A percentile compares a stretch with the other conserved stretches of the same genome.
Evolutionary conservation across 495 filamentous ascomycete genomes (phyloP).

Genomic region (Lasiosphaeria ovina): DNA sequence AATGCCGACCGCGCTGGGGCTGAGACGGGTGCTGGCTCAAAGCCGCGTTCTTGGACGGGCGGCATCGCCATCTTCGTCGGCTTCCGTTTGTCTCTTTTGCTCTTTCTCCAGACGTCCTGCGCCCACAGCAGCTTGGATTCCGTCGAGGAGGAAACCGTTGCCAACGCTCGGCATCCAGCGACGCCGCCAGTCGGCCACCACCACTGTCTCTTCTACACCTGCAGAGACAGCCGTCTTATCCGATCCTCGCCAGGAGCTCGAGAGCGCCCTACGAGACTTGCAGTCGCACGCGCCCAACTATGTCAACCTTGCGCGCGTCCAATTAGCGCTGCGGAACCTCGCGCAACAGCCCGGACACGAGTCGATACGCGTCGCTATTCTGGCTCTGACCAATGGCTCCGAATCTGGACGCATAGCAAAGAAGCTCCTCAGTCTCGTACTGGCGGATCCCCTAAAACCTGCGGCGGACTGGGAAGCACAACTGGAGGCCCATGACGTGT

Average conservation of each 20-base stretch:
- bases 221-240: conserved; percentile 3
- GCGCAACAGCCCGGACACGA: conserved; percentile 58
- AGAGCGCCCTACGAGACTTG: conserved; percentile 60
- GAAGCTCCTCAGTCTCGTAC: conserved; percentile 64
- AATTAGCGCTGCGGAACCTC: conserved; percentile 76
- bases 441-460: conserved; percentile 72
- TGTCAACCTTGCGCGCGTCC: conserved; percentile 72
- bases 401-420: conserved; percentile 40
- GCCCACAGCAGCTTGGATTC: conserved; percentile 6
- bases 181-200: conserved; percentile 23
- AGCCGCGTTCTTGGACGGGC: conserved; percentile 5
- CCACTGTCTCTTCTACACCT: conserved; percentile 3
- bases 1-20: conserved; percentile 35
- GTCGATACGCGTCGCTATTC: conserved; percentile 67
- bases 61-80: neutral
- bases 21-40: conserved; percentile 26
- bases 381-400: conserved; percentile 41
- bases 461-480: conserved; percentile 69
- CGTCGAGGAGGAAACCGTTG: conserved; percentile 4
- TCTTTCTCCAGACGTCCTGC: conserved; percentile 27
- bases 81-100: conserved; percentile 44
- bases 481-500: conserved; percentile 49
- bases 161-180: neutral
- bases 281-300: conserved; percentile 60
- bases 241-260: conserved; percentile 50